Conservation (phyloP, 2,329 filamentous ascomycete genomes). For the Penicillium crustosum region DNA sequence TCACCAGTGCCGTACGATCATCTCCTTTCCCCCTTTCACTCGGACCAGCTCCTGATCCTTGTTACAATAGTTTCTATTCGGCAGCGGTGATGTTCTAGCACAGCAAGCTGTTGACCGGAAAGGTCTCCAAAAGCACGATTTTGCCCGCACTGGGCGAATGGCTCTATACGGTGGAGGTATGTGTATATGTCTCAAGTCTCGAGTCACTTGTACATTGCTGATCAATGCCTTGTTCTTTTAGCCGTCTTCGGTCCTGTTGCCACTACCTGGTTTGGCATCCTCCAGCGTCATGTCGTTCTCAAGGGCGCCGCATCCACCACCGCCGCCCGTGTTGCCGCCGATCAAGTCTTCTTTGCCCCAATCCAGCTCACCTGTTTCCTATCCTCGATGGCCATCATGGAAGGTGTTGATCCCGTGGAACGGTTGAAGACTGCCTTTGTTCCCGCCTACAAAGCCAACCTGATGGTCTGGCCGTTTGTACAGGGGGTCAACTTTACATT, state of each 20-base stretch:
- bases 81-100: conserved; percentile 83
- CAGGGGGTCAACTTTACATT: conserved; percentile 86
- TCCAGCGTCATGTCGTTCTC: conserved; percentile 68
- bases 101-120: conserved; percentile 87
- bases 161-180: conserved; percentile 51
- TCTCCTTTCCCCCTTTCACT: background rate
- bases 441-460: conserved; percentile 75
- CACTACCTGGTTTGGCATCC: conserved; percentile 80
- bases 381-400: conserved; percentile 77
- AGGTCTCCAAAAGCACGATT: conserved; percentile 73
- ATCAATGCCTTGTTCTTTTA: conserved; percentile 9
- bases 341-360: conserved; percentile 84
- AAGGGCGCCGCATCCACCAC: conserved; percentile 68
- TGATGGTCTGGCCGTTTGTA: conserved; percentile 82
- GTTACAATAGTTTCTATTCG: conserved; percentile 70
- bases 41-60: background rate
- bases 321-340: conserved; percentile 71
- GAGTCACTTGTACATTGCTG: background rate
- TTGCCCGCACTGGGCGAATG: conserved; percentile 50
- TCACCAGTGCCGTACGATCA: conserved; percentile 70
- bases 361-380: conserved; percentile 79
- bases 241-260: conserved; percentile 84
- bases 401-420: conserved; percentile 64
- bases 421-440: conserved; percentile 72
- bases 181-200: conserved; percentile 8